Evolutionary conservation across 441 rosid species (phyloP).

Genomic region (Erodium moschatum): DNA sequence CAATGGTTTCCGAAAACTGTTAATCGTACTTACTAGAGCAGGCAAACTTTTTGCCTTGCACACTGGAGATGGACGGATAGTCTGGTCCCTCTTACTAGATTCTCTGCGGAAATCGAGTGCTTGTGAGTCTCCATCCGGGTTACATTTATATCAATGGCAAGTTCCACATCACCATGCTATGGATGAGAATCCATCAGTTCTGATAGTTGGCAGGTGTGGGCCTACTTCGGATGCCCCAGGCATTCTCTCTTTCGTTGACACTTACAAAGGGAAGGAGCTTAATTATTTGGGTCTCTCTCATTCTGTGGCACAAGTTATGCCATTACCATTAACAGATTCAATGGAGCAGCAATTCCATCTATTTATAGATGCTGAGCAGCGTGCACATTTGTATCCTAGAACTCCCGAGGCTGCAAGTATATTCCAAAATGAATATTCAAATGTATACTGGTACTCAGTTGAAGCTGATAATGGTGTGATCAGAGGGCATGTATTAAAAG

Average conservation of each 20-base stretch:
- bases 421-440: constrained; percentile 59
- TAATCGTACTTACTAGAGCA: constrained; percentile 73
- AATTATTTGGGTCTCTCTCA: constrained; percentile 50
- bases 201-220: constrained; percentile 76
- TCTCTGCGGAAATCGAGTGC: constrained; percentile 54
- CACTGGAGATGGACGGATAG: constrained; percentile 90
- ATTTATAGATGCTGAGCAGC: constrained; percentile 51
- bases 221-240: constrained; percentile 51
- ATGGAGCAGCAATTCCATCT: constrained; percentile 87
- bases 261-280: constrained; percentile 77
- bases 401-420: constrained; percentile 58
- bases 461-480: constrained; percentile 58
- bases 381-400: constrained; percentile 80
- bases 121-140: constrained; percentile 50
- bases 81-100: constrained; percentile 71
- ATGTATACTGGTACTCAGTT: constrained; percentile 85
- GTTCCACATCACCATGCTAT: constrained; percentile 96
- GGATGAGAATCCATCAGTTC: constrained; percentile 90
- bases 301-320: constrained; percentile 70
- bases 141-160: constrained; percentile 80
- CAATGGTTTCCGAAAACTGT: constrained; percentile 91
- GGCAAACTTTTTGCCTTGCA: constrained; percentile 89
- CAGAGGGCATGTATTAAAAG: constrained; percentile 67
- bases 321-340: constrained; percentile 78
- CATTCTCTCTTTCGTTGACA: constrained; percentile 73